Evolutionary conservation across 2,329 filamentous ascomycete genomes (phyloP).

Genomic region (Mycosphaerella sp.): DNA sequence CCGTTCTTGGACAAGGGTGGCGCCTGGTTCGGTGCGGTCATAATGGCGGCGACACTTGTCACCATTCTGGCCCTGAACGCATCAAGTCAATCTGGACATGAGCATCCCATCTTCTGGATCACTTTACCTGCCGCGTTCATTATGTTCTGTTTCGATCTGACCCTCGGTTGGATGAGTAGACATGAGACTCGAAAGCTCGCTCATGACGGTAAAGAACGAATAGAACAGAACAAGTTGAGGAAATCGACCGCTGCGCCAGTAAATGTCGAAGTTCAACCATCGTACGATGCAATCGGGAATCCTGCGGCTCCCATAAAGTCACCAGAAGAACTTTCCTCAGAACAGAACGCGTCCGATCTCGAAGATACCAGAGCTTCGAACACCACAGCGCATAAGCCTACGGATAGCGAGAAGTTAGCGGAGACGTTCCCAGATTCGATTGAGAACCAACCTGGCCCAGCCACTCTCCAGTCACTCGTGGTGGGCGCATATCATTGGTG

Average conservation of each 20-base stretch:
- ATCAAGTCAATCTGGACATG: conserved; percentile 44
- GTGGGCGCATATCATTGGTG: conserved; percentile 50
- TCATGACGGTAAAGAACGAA: conserved; percentile 44
- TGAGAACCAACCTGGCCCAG: conserved; percentile 10
- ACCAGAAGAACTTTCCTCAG: conserved; percentile 1
- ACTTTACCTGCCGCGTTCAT: conserved; percentile 63
- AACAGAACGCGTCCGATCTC: neutral
- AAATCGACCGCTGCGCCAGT: conserved; percentile 25
- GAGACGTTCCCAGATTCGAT: neutral
- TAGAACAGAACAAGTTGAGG: conserved; percentile 42
- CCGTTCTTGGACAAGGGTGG: conserved; percentile 64
- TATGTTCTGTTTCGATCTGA: conserved; percentile 63
- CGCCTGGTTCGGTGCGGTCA: conserved; percentile 56
- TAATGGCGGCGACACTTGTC: conserved; percentile 63
- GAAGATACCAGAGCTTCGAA: neutral
- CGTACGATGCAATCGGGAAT: conserved; percentile 1
- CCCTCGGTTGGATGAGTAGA: conserved; percentile 57
- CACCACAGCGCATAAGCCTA: neutral
- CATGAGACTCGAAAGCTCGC: conserved; percentile 59
- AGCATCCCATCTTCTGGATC: conserved; percentile 60
- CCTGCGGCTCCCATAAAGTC: conserved; percentile 4
- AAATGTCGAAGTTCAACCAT: neutral
- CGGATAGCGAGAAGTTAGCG: conserved; percentile 2
- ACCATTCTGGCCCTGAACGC: conserved; percentile 63
- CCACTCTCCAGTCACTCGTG: conserved; percentile 51